Evolutionary conservation across 1,139 yeast genomes (phyloP), one percentile per base, ranked within the genome.

Genomic region (Magnusiomyces clavatus): DNA sequence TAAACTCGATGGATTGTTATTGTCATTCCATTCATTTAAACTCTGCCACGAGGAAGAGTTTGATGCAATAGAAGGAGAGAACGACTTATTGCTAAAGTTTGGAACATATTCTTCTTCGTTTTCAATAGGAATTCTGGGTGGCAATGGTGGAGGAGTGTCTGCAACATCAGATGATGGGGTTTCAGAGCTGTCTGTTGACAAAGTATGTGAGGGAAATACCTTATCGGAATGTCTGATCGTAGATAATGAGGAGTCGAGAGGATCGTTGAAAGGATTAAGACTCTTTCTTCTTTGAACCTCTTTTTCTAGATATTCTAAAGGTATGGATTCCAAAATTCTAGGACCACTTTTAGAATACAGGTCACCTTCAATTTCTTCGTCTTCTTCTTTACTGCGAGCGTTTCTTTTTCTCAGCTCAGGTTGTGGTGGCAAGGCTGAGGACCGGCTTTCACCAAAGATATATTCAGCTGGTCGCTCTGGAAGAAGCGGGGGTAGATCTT

Each of bases 131-230:
- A 35, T 10, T 6, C 39, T 17, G 39, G 47, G 47, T 16, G 47
- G 47, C 35, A 44, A 39, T 12, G 40, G 16, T 16, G 47, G 47
- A 35, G 47, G 47, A 35, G 19, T 36, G 17, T n/a, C 16, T 29
- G 29, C 46, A 11, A 14, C 3, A n/a, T 20, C 44, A 42, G 39
- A 24, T 6, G 20, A 19, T 19, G 44, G 34, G 10, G 44, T 17
- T 24, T 19, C 19, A 3, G 24, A 42, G 14, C 13, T 24, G n/a
- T 42, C 44, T 17, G 3, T 10, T 37, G 39, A n/a, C 16, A 12
- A 14, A n/a, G 10, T 37, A 37, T n/a, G 16, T 6, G 39, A 14
- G 10, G 44, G n/a, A 20, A 17, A 19, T 42, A 14, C 31, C n/a
- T 42, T 42, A 3, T 17, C 12, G 12, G 44, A 17, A 42, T 24